Percentiles rank a stretch among this genome's conserved stretches.
phyloP scores from a whole-genome alignment of 108 stramenopile genomes.

The Skeletonema menzelii region DNA sequence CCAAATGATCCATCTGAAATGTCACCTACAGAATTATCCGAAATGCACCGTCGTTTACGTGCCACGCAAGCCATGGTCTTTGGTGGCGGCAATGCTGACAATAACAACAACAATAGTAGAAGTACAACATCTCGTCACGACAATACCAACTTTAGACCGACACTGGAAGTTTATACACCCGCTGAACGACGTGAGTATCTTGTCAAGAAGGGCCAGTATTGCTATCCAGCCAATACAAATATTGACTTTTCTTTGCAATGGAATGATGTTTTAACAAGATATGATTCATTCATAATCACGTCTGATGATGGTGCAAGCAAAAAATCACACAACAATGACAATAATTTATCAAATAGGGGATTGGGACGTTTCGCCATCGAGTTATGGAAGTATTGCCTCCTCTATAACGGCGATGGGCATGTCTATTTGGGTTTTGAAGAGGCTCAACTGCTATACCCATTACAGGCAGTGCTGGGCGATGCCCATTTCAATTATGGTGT shows the following conservation, averaged over 20 bases:
- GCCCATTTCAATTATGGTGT: constrained; percentile 32
- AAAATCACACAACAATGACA: neutral
- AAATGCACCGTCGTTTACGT: constrained; percentile 17
- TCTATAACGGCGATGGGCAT: constrained; percentile 45
- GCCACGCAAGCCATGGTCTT: constrained; percentile 41
- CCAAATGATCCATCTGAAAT: constrained; percentile 27
- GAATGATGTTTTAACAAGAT: constrained; percentile 22
- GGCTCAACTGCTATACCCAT: constrained; percentile 16
- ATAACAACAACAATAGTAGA: too few species aligned
- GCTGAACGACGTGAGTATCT: constrained; percentile 39
- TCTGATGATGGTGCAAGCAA: neutral
- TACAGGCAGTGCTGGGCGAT: constrained; percentile 10
- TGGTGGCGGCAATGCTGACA: constrained; percentile 9
- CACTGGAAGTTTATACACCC: constrained; percentile 44
- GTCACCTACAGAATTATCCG: constrained; percentile 11
- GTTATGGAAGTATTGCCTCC: constrained; percentile 45
- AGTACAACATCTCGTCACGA: neutral
- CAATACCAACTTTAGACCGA: neutral
- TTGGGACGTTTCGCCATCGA: constrained; percentile 33
- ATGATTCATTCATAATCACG: constrained; percentile 19
- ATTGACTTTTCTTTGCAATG: constrained; percentile 5
- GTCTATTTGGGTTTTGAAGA: constrained; percentile 33
- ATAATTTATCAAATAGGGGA: neutral
- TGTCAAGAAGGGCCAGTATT: constrained; percentile 26
- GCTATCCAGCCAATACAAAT: constrained; percentile 29